Evolutionary conservation across 1,284 basidiomycete genomes (phyloP), one percentile per base, ranked within the genome.

Genomic region (Malassezia slooffiae): DNA sequence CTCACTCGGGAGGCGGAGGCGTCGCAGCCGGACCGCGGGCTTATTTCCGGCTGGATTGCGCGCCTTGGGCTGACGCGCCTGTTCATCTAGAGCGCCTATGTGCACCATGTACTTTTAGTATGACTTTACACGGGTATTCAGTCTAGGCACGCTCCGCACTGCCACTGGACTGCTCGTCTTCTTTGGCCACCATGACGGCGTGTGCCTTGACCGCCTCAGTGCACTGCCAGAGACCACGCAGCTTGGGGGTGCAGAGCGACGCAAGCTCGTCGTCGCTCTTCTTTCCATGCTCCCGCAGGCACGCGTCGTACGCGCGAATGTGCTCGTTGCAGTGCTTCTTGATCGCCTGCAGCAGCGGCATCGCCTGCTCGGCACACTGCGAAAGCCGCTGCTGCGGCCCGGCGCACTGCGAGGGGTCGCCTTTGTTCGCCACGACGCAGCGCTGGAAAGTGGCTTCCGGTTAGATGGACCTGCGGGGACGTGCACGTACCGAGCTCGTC

Each of bases 201-300:
- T 62, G 54, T 2, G 51, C 37, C 48, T 62, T 63, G 12, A 67
- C 60, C 12, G 46, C 52, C 29, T 65, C 57, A 3, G 64, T 63
- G 41, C 64, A 67, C 30, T 55, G 43, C 47, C 57, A 57, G 5
- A 67, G 55, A 12, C 53, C 54, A 13, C 50, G 34, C 34, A 67
- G 41, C 21, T 26, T 43, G 3, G 62, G 60, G 24, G 60, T 61
- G 44, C 64, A 67, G 23, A 51, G 50, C 31, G 32, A 45, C 10
- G 59, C 54, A 21, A 67, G 45, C 43, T 55, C 58, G 3, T 55
- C 57, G 23, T 65, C 60, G 8, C 47, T 50, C 22, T 54, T 49
- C 4, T 46, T n/a, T 2, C 42, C 42, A 34, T 47, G 49, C 15
- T 44, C 44, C 7, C 48, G 47, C 28, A 67, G 48, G 38, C 64